Percentiles rank a stretch among this genome's conserved stretches.
Evolutionary conservation across 1,284 basidiomycete genomes (phyloP).

Genomic region (Puccinia polysora): DNA sequence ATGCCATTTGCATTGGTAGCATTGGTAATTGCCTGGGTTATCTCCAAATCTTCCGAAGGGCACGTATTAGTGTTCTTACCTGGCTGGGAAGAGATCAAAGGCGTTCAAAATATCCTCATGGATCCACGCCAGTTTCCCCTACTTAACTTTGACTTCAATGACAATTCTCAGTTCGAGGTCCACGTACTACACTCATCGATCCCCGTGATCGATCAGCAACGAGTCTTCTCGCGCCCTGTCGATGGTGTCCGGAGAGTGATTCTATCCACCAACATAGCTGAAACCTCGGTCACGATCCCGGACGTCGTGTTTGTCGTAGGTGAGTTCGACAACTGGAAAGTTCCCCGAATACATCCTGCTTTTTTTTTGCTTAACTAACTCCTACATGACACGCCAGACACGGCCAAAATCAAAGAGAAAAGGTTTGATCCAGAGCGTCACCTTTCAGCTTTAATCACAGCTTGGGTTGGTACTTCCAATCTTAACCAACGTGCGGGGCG

Average conservation of each 20-base stretch:
- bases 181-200: slow-evolving; percentile 88
- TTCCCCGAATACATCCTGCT: neutral
- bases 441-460: slow-evolving; percentile 77
- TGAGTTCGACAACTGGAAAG: neutral
- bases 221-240: slow-evolving; percentile 64
- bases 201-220: slow-evolving; percentile 81
- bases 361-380: neutral
- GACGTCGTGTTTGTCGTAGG: slow-evolving; percentile 74
- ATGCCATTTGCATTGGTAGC: slow-evolving; percentile 78
- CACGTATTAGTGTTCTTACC: slow-evolving; percentile 79
- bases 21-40: slow-evolving; percentile 72
- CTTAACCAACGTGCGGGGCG: slow-evolving; percentile 88
- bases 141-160: slow-evolving; percentile 63
- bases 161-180: slow-evolving; percentile 64
- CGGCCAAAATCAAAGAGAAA: slow-evolving; percentile 82
- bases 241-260: slow-evolving; percentile 40
- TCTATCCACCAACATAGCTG: slow-evolving; percentile 82
- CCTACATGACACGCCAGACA: slow-evolving; percentile 57
- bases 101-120: slow-evolving; percentile 67
- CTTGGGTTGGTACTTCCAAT: slow-evolving; percentile 90
- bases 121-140: slow-evolving; percentile 58
- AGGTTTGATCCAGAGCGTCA: slow-evolving; percentile 86
- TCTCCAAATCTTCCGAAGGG: slow-evolving; percentile 70
- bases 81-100: slow-evolving; percentile 85
- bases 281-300: slow-evolving; percentile 92